Evolutionary conservation across 2,329 filamentous ascomycete species (phyloP), one percentile per base, ranked within the genome.

Genomic region (Xylariaceae sp.): DNA sequence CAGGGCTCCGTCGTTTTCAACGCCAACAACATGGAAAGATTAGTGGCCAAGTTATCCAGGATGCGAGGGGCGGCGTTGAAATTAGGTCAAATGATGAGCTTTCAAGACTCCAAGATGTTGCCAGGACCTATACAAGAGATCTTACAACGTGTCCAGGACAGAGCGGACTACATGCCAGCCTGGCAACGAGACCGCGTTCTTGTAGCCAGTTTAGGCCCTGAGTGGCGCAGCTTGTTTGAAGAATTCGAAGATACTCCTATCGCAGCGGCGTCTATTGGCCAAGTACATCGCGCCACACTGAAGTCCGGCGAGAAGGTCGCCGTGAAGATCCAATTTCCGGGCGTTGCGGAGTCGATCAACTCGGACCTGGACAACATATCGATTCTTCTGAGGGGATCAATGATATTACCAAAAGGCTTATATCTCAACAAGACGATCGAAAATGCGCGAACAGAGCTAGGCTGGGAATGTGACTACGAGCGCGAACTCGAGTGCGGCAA

Each of bases 51-150:
- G 71, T 80, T 99, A 2, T 97, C 92, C 2, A 87, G 89, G 27
- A 99, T 99, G 94, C 84, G 94, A 65, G 94, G 94, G 39, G 95
- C 94, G 4, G 94, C 94, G n/a, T 77, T 99, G 42, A 99, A 99
- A 74, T 74, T 99, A 30, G 95, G 94, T 0, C 94, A 99, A 74
- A 94, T 97, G 88, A 87, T 99, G 78, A 96, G 91, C 70, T 94
- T 99, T 67, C 94, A 99, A 76, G 94, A 99, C 73, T 85, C 89
- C 39, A 97, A 96, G 71, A 91, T 96, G 84, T 81, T 99, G 7
- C 94, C 94, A 0, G 83, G 81, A 0, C 83, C 89, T 1, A 91
- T 99, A 48, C 89, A 95, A 62, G 83, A 92, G 65, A 90, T 99
- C 1, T 76, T 99, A 9, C 91, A 96, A 68, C 85, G 95, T 4